Evolutionary conservation across 495 filamentous ascomycete species (phyloP).

Genomic region (Penicillium diatomitis): DNA sequence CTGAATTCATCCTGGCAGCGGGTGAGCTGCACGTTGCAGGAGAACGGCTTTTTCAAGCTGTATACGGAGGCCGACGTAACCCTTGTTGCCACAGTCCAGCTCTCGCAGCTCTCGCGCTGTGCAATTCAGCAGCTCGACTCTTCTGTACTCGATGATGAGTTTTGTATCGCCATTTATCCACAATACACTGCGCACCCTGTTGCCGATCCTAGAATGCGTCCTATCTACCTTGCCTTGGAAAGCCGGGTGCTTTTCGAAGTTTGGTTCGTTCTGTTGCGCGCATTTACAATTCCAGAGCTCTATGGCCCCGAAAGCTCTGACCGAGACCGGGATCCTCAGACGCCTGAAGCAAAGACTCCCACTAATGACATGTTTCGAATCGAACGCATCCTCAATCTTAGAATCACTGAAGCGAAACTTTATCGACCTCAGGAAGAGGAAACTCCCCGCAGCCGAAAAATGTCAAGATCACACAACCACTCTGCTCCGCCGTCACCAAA

Average conservation of each 20-base stretch:
- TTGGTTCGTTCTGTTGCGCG: conserved; percentile 88
- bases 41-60: conserved; percentile 91
- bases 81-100: conserved; percentile 69
- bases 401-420: conserved; percentile 54
- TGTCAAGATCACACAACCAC: conserved; percentile 28
- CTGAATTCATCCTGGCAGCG: conserved; percentile 63
- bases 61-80: conserved; percentile 74
- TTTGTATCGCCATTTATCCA: conserved; percentile 85
- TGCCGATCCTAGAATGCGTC: conserved; percentile 34
- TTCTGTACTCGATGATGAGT: conserved; percentile 90
- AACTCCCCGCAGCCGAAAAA: conserved; percentile 31
- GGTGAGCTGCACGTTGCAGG: conserved; percentile 87
- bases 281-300: conserved; percentile 89
- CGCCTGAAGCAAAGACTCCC: conserved; percentile 15
- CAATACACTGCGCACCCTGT: conserved; percentile 64
- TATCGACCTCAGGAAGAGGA: conserved; percentile 22
- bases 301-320: conserved; percentile 51
- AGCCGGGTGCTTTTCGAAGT: conserved; percentile 86
- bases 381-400: conserved; percentile 49
- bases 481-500: conserved; percentile 20
- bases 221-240: conserved; percentile 75
- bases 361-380: conserved; percentile 56
- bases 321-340: conserved; percentile 14
- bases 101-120: conserved; percentile 83
- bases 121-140: conserved; percentile 82